Base-by-base conservation (phyloP, 805 yeast genomes). In the Metschnikowia amazonensis region DNA sequence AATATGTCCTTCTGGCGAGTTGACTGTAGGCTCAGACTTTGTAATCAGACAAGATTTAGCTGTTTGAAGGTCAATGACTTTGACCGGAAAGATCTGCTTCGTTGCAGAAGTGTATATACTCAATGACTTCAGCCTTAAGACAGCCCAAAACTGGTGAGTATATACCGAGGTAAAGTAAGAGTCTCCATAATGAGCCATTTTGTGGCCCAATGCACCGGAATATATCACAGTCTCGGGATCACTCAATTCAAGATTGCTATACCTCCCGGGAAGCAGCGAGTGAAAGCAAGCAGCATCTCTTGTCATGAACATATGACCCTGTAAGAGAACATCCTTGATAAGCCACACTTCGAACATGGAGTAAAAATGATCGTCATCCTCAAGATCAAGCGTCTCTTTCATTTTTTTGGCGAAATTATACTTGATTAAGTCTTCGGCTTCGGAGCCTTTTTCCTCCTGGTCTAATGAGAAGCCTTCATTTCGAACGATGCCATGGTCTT, bases 301-400 rank as follows among this genome's bases (percentile, higher is more conserved):
- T 1, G 97, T 89, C 21, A 92, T 63, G 55, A 85, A 85, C 14
- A 89, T 62, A 56, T 86, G 90, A 2, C 98, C 98, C 63, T 89
- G 97, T 21, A 89, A 66, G 23, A 92, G 67, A 0, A 90, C 94
- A 56, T 87, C 95, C 48, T 82, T 78, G 46, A 89, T 70, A 30
- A 90, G 68, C 96, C 96, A 90, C 25, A 89, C 81, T 2, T 84
- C 75, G 56, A 74, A 84, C 50, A 82, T 86, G n/a, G 74, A 76
- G 27, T 76, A 55, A 48, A 83, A 73, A n/a, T 63, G 62, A 53
- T 84, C 89, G 33, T 73, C 72, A 17, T 72, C 76, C n/a, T 64
- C 60, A n/a, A 84, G 62, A 4, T 70, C 72, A 53, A 72, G 71
- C 3, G 64, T 68, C 16, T 54, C 51, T 44, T 64, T 63, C 33